phyloP scores from a whole-genome alignment of 148 eudicot genomes.

The Rhododendron henanense region DNA sequence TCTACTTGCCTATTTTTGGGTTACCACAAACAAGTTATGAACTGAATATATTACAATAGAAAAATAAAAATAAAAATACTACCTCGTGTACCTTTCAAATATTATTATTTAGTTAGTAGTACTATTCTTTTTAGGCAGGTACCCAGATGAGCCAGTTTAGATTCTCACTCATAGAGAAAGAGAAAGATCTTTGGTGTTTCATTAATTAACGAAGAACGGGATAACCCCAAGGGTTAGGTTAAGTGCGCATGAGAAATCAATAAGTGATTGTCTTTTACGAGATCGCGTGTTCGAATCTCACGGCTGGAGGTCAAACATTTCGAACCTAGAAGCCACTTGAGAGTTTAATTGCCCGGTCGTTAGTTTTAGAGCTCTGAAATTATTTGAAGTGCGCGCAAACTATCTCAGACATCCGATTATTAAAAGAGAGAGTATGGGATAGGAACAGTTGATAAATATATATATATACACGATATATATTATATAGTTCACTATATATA shows the following conservation, averaged over 20 bases:
- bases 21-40: background rate
- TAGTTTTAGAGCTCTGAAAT: too few relatives aligned
- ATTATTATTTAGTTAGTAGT: background rate
- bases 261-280: background rate
- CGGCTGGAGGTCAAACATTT: background rate
- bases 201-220: background rate
- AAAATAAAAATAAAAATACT: background rate
- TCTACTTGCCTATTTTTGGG: constrained; percentile 8
- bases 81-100: constrained; percentile 15
- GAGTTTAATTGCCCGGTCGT: background rate
- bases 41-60: background rate
- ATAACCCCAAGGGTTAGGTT: background rate
- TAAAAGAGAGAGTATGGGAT: background rate
- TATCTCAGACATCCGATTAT: background rate
- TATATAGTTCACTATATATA: background rate
- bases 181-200: background rate
- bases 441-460: background rate
- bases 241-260: background rate
- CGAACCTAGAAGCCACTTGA: rapidly evolving
- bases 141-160: background rate
- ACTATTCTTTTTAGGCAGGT: background rate
- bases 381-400: too few relatives aligned
- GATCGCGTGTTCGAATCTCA: too few relatives aligned
- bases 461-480: background rate
- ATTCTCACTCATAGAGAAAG: background rate